Evolutionary conservation across 2,329 filamentous ascomycete species (phyloP).

Genomic region (Colletotrichum chlorophyti): DNA sequence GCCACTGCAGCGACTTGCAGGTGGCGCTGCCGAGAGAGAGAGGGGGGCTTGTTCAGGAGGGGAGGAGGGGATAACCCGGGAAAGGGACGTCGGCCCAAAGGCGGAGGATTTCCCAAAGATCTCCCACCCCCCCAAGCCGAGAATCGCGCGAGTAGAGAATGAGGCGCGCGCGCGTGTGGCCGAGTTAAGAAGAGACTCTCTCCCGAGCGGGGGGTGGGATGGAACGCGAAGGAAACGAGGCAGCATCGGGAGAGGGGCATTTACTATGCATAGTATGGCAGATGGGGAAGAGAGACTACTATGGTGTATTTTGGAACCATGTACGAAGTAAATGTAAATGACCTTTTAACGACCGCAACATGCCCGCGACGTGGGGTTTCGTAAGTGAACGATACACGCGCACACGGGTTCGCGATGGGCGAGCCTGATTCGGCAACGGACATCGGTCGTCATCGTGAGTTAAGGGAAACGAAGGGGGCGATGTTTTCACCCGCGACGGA

Average conservation of each 20-base stretch:
- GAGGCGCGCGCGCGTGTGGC: conserved; percentile 13
- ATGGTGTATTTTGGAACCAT: too few relatives aligned
- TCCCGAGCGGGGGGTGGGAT: neutral
- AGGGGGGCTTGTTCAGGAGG: too few relatives aligned
- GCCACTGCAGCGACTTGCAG: conserved; percentile 22
- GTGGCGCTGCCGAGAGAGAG: conserved; percentile 10
- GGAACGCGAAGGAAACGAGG: neutral
- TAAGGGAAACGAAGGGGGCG: neutral
- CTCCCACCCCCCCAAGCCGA: conserved; percentile 19
- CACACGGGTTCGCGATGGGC: conserved; percentile 13
- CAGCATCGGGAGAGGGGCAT: conserved; percentile 21
- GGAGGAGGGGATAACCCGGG: conserved; percentile 13
- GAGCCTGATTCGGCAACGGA: conserved; percentile 16
- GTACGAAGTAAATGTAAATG: too few relatives aligned
- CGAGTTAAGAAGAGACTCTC: conserved; percentile 18
- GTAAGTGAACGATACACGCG: conserved; percentile 21
- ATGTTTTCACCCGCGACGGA: too few relatives aligned
- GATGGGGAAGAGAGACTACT: too few relatives aligned
- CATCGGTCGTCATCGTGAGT: neutral
- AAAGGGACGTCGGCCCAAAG: conserved; percentile 24
- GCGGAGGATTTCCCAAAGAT: conserved; percentile 24
- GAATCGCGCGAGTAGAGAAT: neutral
- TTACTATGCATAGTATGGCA: conserved; percentile 22
- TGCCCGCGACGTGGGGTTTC: conserved; percentile 26
- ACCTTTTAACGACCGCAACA: too few relatives aligned